Evolutionary conservation across 139 green algal species (phyloP), one percentile per base, ranked within the genome.

Genomic region (Bryopsis sp.): DNA sequence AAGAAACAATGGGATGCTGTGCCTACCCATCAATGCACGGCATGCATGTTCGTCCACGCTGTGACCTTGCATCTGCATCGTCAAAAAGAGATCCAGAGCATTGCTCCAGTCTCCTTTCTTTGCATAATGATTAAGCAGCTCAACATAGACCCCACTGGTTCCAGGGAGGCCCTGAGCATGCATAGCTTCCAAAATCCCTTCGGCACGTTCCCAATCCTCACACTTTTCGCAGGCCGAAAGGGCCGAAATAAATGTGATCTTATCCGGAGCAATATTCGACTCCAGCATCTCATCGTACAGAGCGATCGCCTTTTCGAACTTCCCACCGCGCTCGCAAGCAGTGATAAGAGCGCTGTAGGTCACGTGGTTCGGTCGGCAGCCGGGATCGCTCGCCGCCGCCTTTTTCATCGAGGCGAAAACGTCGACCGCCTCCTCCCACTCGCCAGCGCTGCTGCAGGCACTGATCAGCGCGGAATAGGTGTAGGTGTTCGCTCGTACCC

Each of bases 401-500:
- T 72, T 58, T 58, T 79, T 57, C 77, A 84, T 84, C 31, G 76
- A 39, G 36, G 68, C n/a, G 39, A 84, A 84, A 3, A 78, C 70
- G 3, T 50, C 48, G 15, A 84, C 47, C 15, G 78, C 78, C 32
- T 65, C 62, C 36, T 73, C 66, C 62, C 63, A 58, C 29, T 54
- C 43, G 29, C 34, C 35, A 2, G 46, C 36, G 29, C 46, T 50
- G 3, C 15, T 57, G 63, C 38, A 76, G 38, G 68, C 79, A 28
- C 47, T 73, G 66, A 87, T 86, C n/a, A 85, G 73, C 4, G 62
- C 70, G 5, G 62, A 69, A 39, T 80, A 88, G 19, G 81, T 88
- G 54, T 85, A 76, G 29, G 69, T 82, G 48, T 86, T 84, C 31
- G 81, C 79, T 15, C 8, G 48, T 5, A 35, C 34, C 7, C 43